Percentiles rank a stretch among this genome's conserved stretches.
Conservation (phyloP, 2,329 filamentous ascomycete genomes). For the Clonostachys sp. region DNA sequence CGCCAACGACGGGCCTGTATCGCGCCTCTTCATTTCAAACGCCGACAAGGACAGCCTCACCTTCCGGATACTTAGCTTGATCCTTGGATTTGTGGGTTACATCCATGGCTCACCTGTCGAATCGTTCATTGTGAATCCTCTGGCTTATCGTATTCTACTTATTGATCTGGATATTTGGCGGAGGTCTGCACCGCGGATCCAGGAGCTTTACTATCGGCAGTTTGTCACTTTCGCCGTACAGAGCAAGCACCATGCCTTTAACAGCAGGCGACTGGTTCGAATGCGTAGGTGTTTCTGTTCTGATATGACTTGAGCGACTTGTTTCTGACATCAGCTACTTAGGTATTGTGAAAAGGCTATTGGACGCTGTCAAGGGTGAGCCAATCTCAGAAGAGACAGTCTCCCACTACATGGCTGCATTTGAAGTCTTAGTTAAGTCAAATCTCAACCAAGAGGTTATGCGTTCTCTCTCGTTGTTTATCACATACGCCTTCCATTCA, state of each 20-base stretch:
- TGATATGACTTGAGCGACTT: not conserved
- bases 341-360: slow-evolving; percentile 85
- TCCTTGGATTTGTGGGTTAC: slow-evolving; percentile 87
- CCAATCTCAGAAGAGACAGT: slow-evolving; percentile 68
- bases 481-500: slow-evolving; percentile 83
- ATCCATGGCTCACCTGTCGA: slow-evolving; percentile 73
- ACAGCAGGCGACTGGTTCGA: slow-evolving; percentile 76
- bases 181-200: slow-evolving; percentile 68
- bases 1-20: slow-evolving; percentile 17
- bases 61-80: slow-evolving; percentile 66
- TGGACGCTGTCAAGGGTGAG: slow-evolving; percentile 88
- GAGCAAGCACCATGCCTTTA: slow-evolving; percentile 91
- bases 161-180: slow-evolving; percentile 95
- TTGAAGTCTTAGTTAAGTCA: slow-evolving; percentile 74
- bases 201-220: slow-evolving; percentile 89
- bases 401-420: slow-evolving; percentile 71
- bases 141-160: slow-evolving; percentile 87
- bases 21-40: slow-evolving; percentile 38
- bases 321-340: slow-evolving; percentile 5
- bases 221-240: slow-evolving; percentile 84
- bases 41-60: slow-evolving; percentile 51
- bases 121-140: slow-evolving; percentile 91
- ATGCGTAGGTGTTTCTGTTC: slow-evolving; percentile 65
- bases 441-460: slow-evolving; percentile 82
- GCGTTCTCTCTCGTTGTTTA: slow-evolving; percentile 81